phyloP scores from a whole-genome alignment of 345 rosid species.

The Murraya paniculata region DNA sequence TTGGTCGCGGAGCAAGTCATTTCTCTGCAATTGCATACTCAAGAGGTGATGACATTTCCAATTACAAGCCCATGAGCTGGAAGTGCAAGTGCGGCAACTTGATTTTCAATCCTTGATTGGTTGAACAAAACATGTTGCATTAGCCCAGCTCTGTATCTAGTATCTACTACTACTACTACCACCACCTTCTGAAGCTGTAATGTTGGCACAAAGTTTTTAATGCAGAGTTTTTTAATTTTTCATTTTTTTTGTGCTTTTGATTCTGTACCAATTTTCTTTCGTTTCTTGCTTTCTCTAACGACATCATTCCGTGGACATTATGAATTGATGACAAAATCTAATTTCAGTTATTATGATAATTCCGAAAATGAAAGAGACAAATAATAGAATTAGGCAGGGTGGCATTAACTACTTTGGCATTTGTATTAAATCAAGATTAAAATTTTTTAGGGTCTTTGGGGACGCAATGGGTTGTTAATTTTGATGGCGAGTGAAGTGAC shows the following conservation, averaged over 20 bases:
- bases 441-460: background rate
- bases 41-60: conserved; percentile 54
- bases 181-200: background rate
- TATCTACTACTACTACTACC: background rate
- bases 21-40: conserved; percentile 26
- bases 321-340: background rate
- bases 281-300: background rate
- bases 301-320: background rate
- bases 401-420: background rate
- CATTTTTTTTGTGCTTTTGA: too few species aligned
- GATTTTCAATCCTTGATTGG: conserved; percentile 55
- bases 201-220: background rate
- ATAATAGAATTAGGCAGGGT: background rate
- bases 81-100: conserved; percentile 72
- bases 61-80: conserved; percentile 79
- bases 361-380: too few species aligned
- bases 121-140: background rate
- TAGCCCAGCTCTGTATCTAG: background rate
- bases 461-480: background rate
- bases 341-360: background rate
- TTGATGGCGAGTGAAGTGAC: conserved; percentile 4
- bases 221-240: background rate
- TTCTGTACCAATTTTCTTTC: background rate
- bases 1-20: conserved; percentile 11
- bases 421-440: background rate